Evolutionary conservation across 306 rosid species (phyloP), one percentile per base, ranked within the genome.

Genomic region (Vachellia pachyceras): DNA sequence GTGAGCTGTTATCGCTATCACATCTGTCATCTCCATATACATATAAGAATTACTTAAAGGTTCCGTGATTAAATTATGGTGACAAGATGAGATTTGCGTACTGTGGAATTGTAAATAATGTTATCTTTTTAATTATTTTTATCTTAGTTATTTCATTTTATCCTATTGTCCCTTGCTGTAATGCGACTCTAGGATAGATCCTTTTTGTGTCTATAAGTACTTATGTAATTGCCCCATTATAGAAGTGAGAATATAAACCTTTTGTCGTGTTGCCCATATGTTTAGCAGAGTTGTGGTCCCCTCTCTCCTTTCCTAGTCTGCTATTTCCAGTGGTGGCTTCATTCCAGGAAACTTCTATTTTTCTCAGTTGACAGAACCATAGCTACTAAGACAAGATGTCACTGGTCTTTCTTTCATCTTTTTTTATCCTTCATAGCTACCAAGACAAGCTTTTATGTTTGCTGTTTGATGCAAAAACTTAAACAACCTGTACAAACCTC

Each of bases 1-100:
- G 14, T 45, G 11, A 33, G 23, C 42, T 73, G 50, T 15, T 40
- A 60, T 29, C 54, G 50, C 15, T 40, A 60, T 29, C 54, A 54
- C 39, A 12, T 75, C 8, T 69, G 20, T 71, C 15, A 52, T 79
- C 35, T 72, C 36, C 46, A 17, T 41, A 35, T 46, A 4, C 42
- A 47, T 46, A 4, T 11, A 14, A 23, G 39, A 74, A 54, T 49
- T 65, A 35, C 58, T 29, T 8, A 29, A 46, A 77, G 45, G 23
- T 79, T 74, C 69, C 20, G 65, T 35, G 23, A 50, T 75, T 58
- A 14, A 17, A 14, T 39, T 22, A 63, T 84, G 60, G 46, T 65
- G 54, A 17, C 54, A 25, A 22, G 50, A n/a, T n/a, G n/a, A 45
- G 36, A 37, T 36, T 63, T 67, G 49, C 45, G 7, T 57, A 6